A percentile compares a stretch with the other conserved stretches of the same genome.
Evolutionary conservation across 192 early-diverging fungal genomes (phyloP).

Genomic region (Mortierella hygrophila): DNA sequence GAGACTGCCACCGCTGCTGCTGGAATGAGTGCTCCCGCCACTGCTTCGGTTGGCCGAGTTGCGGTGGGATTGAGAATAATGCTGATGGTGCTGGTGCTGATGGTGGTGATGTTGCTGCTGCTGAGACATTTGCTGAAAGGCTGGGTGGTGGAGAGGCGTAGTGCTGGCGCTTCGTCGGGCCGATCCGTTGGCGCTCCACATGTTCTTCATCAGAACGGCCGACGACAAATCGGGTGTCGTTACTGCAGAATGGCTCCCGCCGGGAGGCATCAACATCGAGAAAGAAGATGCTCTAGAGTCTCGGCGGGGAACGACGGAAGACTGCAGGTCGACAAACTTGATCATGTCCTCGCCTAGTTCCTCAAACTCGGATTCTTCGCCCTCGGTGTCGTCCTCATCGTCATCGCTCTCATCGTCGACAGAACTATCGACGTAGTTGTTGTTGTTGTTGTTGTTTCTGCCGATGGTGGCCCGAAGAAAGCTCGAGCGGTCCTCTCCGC

Average conservation of each 20-base stretch:
- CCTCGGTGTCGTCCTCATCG: conserved; percentile 36
- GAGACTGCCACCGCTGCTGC: conserved; percentile 2
- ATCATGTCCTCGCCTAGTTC: conserved; percentile 56
- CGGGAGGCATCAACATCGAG: conserved; percentile 4
- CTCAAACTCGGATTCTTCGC: conserved; percentile 49
- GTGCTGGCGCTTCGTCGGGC: conserved; percentile 8
- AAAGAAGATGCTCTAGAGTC: conserved; percentile 28
- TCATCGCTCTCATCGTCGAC: conserved; percentile 9
- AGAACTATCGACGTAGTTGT: neutral
- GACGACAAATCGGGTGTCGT: conserved; percentile 36
- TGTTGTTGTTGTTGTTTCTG: neutral
- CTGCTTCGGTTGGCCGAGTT: conserved; percentile 7
- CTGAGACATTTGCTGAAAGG: neutral
- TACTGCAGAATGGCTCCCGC: neutral
- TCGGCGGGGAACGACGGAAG: conserved; percentile 29
- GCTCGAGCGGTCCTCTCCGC: conserved; percentile 24
- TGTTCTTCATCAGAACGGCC: conserved; percentile 35
- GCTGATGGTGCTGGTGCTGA: conserved; percentile 13
- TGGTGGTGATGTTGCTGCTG: neutral
- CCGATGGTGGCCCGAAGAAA: conserved; percentile 9
- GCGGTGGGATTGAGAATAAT: neutral
- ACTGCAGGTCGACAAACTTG: conserved; percentile 48
- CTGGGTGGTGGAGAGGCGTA: conserved; percentile 18
- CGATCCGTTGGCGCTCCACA: conserved; percentile 20
- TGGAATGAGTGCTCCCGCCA: neutral